These are phyloP conservation scores for Protoeuglena noctilucae DNA, from an alignment of 139 green algal species.

Conservation along the genomic window DNA sequence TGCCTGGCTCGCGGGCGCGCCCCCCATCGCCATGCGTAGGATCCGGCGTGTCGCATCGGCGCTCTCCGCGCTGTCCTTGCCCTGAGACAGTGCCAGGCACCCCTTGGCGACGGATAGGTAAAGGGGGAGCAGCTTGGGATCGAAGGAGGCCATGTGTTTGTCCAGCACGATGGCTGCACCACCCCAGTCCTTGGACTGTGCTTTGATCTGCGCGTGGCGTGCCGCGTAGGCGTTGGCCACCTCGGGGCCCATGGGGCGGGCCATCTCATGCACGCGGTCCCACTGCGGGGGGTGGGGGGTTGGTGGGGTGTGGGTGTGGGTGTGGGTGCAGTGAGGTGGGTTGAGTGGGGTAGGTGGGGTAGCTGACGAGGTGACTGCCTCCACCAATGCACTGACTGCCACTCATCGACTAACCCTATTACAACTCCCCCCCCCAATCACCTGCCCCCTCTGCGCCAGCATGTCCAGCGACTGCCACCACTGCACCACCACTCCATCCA, in stretches of 20 bases:
- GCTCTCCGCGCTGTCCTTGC: no score
- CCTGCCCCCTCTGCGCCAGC: not conserved
- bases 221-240: constrained; percentile 24
- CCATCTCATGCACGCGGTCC: constrained; percentile 42
- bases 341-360: not conserved
- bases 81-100: not conserved
- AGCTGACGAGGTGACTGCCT: not conserved
- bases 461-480: not conserved
- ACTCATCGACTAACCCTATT: not conserved
- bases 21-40: constrained; percentile 16
- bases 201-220: constrained; percentile 38
- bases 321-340: not conserved
- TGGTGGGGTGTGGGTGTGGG: not conserved
- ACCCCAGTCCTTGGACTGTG: constrained; percentile 16
- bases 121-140: not conserved
- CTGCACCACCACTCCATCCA: constrained; percentile 6
- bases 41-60: constrained; percentile 4
- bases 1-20: constrained; percentile 14
- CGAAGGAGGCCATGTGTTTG: not conserved
- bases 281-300: constrained; percentile 20
- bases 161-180: constrained; percentile 5
- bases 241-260: constrained; percentile 24
- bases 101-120: constrained; percentile 17
- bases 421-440: not conserved
- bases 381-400: not conserved